Evolutionary conservation across 257 asterid genomes (phyloP).

Genomic region (Solanum phureja): DNA sequence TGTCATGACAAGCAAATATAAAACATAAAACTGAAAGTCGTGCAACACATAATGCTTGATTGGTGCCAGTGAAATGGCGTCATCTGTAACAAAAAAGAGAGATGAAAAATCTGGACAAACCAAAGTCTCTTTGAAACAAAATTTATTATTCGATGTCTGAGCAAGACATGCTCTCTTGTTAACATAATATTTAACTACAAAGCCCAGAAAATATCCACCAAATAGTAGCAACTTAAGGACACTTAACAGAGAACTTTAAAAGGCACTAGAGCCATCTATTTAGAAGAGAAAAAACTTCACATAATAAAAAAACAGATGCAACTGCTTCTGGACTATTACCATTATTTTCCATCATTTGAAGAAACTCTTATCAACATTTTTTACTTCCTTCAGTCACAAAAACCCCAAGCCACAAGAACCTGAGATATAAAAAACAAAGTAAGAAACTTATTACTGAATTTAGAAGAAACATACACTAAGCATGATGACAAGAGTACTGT

Average conservation of each 20-base stretch:
- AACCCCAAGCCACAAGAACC: conserved; percentile 29
- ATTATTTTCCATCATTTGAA: conserved; percentile 1
- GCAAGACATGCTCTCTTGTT: neutral
- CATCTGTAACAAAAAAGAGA: neutral
- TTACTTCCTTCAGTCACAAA: conserved; percentile 18
- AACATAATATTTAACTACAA: neutral
- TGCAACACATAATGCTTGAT: neutral
- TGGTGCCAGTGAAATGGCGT: neutral
- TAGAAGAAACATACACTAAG: neutral
- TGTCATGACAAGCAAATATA: neutral
- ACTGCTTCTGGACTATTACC: conserved; percentile 4
- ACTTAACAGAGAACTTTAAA: neutral
- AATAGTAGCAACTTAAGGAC: neutral
- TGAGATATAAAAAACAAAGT: neutral
- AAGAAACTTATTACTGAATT: neutral
- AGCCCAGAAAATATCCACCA: neutral
- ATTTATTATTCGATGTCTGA: neutral
- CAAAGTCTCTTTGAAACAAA: neutral
- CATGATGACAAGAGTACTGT: neutral
- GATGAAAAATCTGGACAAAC: neutral
- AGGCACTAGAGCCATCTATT: neutral
- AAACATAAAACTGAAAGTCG: neutral
- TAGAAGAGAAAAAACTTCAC: neutral
- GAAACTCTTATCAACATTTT: conserved; percentile 8
- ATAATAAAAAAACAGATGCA: neutral